Base-by-base conservation (phyloP, 768 basidiomycete genomes). In the Vararia minispora region DNA sequence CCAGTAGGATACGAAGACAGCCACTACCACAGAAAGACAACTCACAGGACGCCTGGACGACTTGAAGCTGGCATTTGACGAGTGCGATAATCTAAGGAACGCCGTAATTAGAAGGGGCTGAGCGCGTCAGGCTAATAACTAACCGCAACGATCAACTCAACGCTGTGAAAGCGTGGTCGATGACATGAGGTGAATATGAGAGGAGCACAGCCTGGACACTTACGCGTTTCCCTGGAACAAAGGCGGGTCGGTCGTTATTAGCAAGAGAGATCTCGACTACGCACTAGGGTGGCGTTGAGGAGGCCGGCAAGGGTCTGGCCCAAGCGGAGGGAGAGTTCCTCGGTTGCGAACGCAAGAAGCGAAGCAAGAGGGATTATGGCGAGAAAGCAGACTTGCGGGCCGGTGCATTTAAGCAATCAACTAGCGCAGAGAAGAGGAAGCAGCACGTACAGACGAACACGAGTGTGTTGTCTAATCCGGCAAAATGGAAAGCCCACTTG, bases 301-400 rank as follows among this genome's bases (percentile, higher is more conserved):
- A 91, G 68, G 27, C 87, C 87, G 3, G 86, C 85, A 9, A 88
- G 60, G 2, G 86, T 86, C 56, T 85, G 79, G 2, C 87, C 88
- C 2, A 89, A 77, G 22, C 86, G 75, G 39, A 87, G 51, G 3
- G 88, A 83, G 13, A 91, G 47, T 46, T 91, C 84, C 42, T 91
- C 88, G 0, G 88, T 91, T 1, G 85, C 85, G 52, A 88, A 89
- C 1, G 78, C 80, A 2, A 90, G 66, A 4, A 89, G 58, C 80
- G 85, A 33, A 27, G 87, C 87, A 5, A 90, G 65, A 5, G 88
- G 88, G 43, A 91, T 72, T 41, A 91, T 91, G 7, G 88, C 75
- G 29, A 86, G 58, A 53, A 90, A 87, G 1, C 77, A 74, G 51
- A 80, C 81, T 85, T 14, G 13, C n/a, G n/a, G n/a, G n/a, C n/a